phyloP scores from a whole-genome alignment of 2,329 filamentous ascomycete species.

The Apiospora marii region DNA sequence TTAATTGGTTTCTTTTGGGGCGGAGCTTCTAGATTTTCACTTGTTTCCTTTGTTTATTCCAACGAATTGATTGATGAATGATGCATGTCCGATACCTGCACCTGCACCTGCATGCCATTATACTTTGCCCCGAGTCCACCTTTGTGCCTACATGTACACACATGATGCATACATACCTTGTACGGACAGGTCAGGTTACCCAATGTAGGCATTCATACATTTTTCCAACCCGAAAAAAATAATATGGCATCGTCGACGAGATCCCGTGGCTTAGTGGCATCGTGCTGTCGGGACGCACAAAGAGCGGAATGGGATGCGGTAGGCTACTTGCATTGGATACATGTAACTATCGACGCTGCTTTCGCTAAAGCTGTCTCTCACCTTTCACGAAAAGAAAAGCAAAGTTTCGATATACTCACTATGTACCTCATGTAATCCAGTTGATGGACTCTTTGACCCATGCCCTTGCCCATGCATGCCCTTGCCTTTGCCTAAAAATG shows the following conservation, averaged over 20 bases:
- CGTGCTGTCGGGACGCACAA: background rate
- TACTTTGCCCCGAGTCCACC: background rate
- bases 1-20: constrained; percentile 11
- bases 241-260: background rate
- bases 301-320: background rate
- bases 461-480: too few relatives aligned
- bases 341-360: background rate
- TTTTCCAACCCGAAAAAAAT: too few relatives aligned
- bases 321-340: background rate
- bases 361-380: constrained; percentile 14
- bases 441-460: background rate
- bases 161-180: background rate
- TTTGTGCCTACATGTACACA: background rate
- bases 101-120: background rate
- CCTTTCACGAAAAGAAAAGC: background rate
- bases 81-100: background rate
- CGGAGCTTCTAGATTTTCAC: constrained; percentile 7
- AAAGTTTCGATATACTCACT: background rate
- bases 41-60: constrained; percentile 1
- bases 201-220: too few relatives aligned
- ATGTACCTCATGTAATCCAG: background rate
- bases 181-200: too few relatives aligned
- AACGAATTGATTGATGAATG: background rate
- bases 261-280: constrained; percentile 9
- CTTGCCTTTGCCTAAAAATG: too few relatives aligned